phyloP scores from a whole-genome alignment of 2,329 filamentous ascomycete genomes.

The Colletotrichum caudatum region DNA sequence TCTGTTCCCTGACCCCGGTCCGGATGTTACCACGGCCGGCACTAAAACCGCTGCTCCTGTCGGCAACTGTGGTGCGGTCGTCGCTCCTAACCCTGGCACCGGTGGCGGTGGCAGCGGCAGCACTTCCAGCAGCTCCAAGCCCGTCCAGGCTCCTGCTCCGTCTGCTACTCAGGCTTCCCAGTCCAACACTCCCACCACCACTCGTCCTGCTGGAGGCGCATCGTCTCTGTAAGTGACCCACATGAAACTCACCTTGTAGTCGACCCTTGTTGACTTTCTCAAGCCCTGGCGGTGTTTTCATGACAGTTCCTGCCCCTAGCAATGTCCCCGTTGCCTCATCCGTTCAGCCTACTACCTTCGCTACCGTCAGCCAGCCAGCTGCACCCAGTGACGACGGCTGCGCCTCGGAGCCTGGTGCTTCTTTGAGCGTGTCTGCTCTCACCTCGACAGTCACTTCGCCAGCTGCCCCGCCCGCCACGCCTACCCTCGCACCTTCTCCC shows the following conservation, averaged over 20 bases:
- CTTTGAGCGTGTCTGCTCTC: slow-evolving; percentile 21
- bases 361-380: slow-evolving; percentile 45
- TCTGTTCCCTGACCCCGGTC: slow-evolving; percentile 74
- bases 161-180: slow-evolving; percentile 26
- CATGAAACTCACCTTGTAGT: background rate
- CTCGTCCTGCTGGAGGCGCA: slow-evolving; percentile 34
- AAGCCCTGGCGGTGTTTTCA: slow-evolving; percentile 59
- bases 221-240: slow-evolving; percentile 46
- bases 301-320: slow-evolving; percentile 49
- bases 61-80: slow-evolving; percentile 54
- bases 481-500: slow-evolving; percentile 8
- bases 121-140: slow-evolving; percentile 16
- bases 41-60: slow-evolving; percentile 52
- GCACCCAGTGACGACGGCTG: slow-evolving; percentile 40
- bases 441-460: slow-evolving; percentile 16
- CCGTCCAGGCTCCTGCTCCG: slow-evolving; percentile 43
- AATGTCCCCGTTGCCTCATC: slow-evolving; percentile 38
- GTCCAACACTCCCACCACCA: slow-evolving; percentile 26
- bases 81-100: slow-evolving; percentile 45
- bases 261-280: slow-evolving; percentile 43
- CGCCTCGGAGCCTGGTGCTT: background rate
- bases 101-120: slow-evolving; percentile 42
- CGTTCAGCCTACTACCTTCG: slow-evolving; percentile 44
- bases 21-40: slow-evolving; percentile 59
- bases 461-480: slow-evolving; percentile 4